Base-by-base conservation (phyloP, 2,329 filamentous ascomycete genomes). In the Ramichloridium luteum region DNA sequence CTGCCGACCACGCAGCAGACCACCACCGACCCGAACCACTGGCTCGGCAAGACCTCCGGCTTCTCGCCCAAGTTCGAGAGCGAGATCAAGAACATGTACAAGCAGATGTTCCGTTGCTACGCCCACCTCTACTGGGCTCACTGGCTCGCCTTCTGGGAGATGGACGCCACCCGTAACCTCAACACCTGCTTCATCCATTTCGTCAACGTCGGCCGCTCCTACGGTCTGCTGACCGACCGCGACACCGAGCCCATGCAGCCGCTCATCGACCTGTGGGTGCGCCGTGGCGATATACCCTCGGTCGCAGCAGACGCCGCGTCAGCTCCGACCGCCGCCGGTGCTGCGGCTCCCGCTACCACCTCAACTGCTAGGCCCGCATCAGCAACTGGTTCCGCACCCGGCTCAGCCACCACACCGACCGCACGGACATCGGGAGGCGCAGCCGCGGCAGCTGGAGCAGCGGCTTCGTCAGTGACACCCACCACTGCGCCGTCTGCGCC, bases 241-340 rank as follows among this genome's bases (percentile, higher is more conserved):
- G 88, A 94, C 59, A 72, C 92, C 48, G 86, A 94, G 66, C 88
- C 88, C 13, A 93, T 96, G 84, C 83, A 92, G 63, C 84, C 83
- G 15, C 62, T 96, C 46, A 82, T 96, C 46, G 85, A 94, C 50
- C 70, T 94, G 28, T 94, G 86, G 79, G 77, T 85, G 15, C 78
- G 78, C 40, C 88, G 88, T 52, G 85, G 86, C 37, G 81, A 86
- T 15, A 80, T 96, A 47, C 85, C 85, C 8, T 8, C 20, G 20
- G 20, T n/a, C n/a, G n/a, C 20, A 23, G 20, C 20, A 23, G n/a
- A n/a, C 20, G 20, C 20, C 20, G n/a, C 20, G n/a, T n/a, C 20
- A n/a, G 20, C 20, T n/a, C 8, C 20, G 8, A n/a, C 20, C 8
- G n/a, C 20, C 20, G n/a, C 20, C n/a, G 20, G 8, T 8, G 20